Conservation (phyloP, 345 rosid genomes). For the Populus tremula region DNA sequence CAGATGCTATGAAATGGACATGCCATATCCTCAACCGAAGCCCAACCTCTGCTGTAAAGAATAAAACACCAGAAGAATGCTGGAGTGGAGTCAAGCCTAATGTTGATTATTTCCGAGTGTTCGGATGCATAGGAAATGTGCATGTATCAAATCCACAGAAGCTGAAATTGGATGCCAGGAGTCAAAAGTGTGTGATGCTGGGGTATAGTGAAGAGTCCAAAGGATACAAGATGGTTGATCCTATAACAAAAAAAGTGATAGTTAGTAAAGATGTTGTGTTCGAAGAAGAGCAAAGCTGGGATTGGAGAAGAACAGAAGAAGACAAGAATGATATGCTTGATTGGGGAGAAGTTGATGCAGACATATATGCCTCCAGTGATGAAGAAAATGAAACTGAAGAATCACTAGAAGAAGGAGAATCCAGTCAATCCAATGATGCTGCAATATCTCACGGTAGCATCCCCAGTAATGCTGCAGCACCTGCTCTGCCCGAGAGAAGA, state of each 20-base stretch:
- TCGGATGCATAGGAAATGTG: slow-evolving; percentile 1
- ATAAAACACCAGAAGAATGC: not conserved
- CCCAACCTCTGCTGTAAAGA: not conserved
- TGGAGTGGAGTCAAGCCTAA: not conserved
- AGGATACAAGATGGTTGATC: not conserved
- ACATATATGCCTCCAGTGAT: too few species aligned
- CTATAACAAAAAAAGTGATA: not conserved
- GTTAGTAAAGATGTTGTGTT: not conserved
- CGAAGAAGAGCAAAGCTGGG: not conserved
- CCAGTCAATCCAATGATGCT: too few species aligned
- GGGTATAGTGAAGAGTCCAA: not conserved
- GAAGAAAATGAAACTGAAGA: too few species aligned
- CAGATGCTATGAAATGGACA: not conserved
- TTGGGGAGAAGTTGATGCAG: too few species aligned
- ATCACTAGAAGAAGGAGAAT: too few species aligned
- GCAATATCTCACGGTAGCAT: too few species aligned
- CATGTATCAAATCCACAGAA: not conserved
- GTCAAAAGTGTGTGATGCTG: not conserved
- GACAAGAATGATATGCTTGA: too few species aligned
- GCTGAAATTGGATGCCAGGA: not conserved
- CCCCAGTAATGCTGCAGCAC: too few species aligned
- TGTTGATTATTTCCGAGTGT: not conserved
- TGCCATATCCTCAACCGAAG: not conserved
- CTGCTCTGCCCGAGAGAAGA: too few species aligned
- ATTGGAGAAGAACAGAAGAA: not conserved